Conservation (phyloP, 2,329 filamentous ascomycete genomes). For the Paraphoma sp. region DNA sequence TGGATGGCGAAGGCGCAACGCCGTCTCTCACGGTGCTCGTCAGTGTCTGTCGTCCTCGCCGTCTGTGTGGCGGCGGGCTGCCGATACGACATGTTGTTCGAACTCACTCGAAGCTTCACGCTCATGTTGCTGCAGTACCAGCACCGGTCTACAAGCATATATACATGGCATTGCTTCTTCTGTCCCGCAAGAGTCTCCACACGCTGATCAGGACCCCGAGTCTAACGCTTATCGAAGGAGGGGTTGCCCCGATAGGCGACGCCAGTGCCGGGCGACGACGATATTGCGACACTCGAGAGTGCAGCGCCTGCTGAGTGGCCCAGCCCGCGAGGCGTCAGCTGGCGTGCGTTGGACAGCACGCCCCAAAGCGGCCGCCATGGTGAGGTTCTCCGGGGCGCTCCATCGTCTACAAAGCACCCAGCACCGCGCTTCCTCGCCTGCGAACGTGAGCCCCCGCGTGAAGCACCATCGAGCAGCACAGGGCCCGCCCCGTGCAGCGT, state of each 20-base stretch:
- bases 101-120: no score
- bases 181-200: constrained; percentile 14
- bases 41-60: not conserved
- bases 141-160: no score
- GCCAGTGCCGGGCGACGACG: constrained; percentile 14
- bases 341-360: constrained; percentile 13
- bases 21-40: not conserved
- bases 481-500: not conserved
- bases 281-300: constrained; percentile 24
- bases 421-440: no score
- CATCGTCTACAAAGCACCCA: no score
- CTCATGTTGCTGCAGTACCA: no score
- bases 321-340: constrained; percentile 25
- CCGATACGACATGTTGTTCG: not conserved
- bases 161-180: constrained; percentile 22
- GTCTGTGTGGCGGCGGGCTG: not conserved
- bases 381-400: not conserved
- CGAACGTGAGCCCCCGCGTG: no score
- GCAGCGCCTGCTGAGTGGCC: constrained; percentile 29
- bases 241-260: constrained; percentile 29
- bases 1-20: constrained; percentile 8
- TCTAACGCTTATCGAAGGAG: constrained; percentile 37
- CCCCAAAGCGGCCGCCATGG: not conserved
- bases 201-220: constrained; percentile 26
- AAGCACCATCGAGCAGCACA: not conserved